Base-by-base conservation (phyloP, 2,329 filamentous ascomycete genomes). In the Claviceps sp. region DNA sequence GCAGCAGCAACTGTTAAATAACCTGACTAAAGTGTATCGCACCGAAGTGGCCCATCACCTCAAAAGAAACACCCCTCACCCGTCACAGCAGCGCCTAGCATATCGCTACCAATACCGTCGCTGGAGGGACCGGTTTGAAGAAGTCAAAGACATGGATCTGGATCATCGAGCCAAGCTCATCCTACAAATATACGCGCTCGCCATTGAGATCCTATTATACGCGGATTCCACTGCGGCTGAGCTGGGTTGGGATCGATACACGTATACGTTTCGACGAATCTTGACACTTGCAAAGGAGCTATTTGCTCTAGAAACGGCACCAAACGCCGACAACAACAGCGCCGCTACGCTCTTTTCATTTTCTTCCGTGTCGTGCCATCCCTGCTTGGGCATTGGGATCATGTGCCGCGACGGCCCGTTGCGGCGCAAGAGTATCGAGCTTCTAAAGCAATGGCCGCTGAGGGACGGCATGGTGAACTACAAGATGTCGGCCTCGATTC, bases 91-190 rank as follows among this genome's bases (percentile, higher is more conserved):
- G 43, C 50, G 40, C 1, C 30, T 30, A 30, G 42, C 45, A 8
- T 50, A 47, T 30, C 47, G 52, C n/a, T 51, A 49, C 34, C 43
- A 48, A n/a, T 51, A 46, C 39, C 37, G 52, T 19, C 38, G 43
- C 17, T 56, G 54, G 54, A 50, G 51, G 22, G n/a, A 26, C 10
- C 45, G 50, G 24, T 52, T 56, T 24, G 13, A 45, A 17, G 19
- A 50, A 38, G 54, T 52, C 6, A 37, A 52, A 13, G 41, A 52
- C 22, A 3, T 50, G 13, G 47, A 45, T 22, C 22, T 22, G 22
- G 22, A 50, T n/a, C 16, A 50, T 22, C 24, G 46, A 17, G 47
- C 47, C 19, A 49, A 46, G 47, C 41, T 46, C 41, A 50, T 52
- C 13, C 24, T 52, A 40, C 40, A 52, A 34, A 52, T 52, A 17